These are phyloP conservation scores for Cercospora sesami DNA, from an alignment of 2,329 filamentous ascomycete species.

Conservation along the genomic window DNA sequence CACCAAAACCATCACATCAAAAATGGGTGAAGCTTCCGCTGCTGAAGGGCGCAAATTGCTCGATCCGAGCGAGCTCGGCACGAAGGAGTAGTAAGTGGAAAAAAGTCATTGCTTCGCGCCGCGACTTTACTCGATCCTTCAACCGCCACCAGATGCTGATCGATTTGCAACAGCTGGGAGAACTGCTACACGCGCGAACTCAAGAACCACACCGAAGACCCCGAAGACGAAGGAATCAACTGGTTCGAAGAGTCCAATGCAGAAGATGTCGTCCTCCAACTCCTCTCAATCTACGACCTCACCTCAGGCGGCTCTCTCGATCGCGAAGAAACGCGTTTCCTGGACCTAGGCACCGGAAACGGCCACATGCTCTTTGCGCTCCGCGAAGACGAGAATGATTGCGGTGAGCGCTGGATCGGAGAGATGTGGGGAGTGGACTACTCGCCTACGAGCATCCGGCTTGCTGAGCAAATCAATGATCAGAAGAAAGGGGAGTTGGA, in stretches of 20 bases:
- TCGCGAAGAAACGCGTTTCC: slow-evolving; percentile 57
- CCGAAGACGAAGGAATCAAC: slow-evolving; percentile 78
- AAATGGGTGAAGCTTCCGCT: neutral
- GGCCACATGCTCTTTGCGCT: slow-evolving; percentile 87
- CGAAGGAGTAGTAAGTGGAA: slow-evolving; percentile 77
- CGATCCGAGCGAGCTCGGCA: slow-evolving; percentile 77
- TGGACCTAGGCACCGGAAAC: slow-evolving; percentile 93
- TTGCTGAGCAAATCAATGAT: slow-evolving; percentile 64
- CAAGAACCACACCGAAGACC: slow-evolving; percentile 68
- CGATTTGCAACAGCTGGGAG: slow-evolving; percentile 49
- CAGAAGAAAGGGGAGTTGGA: slow-evolving; percentile 18
- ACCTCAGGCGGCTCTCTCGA: slow-evolving; percentile 45
- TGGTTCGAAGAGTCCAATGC: slow-evolving; percentile 97
- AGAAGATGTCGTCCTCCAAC: slow-evolving; percentile 73
- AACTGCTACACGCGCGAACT: slow-evolving; percentile 70
- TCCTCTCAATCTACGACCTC: slow-evolving; percentile 56
- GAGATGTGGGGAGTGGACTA: slow-evolving; percentile 87
- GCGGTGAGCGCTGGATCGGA: slow-evolving; percentile 58
- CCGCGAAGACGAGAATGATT: slow-evolving; percentile 56
- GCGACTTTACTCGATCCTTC: neutral
- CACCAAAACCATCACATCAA: neutral
- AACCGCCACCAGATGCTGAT: slow-evolving; percentile 8
- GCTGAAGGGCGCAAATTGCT: slow-evolving; percentile 47
- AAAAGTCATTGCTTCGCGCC: neutral
- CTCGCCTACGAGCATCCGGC: slow-evolving; percentile 68